Evolutionary conservation across 768 basidiomycete species (phyloP), one percentile per base, ranked within the genome.

Genomic region (Russula brevipes): DNA sequence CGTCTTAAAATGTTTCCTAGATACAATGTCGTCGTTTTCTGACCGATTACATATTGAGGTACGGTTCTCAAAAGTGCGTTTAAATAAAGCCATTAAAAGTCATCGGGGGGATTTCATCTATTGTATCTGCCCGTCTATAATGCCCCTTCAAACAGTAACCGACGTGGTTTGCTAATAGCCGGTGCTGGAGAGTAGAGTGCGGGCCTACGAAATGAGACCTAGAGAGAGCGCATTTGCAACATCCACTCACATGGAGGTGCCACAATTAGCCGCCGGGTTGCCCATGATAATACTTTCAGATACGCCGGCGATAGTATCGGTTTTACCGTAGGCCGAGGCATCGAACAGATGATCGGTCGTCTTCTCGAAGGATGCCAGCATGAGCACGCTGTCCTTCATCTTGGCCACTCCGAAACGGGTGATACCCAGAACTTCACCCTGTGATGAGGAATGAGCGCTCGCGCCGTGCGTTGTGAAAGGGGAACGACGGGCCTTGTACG

Each of bases 261-360:
- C 95, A 70, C 94, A 95, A 70, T 86, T 89, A 5, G 93, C 89
- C 0, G 95, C 94, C 42, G 95, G 87, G 70, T 96, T 97, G 38
- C 95, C 95, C 94, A 99, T 95, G 74, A 99, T 98, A 73, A 99
- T 99, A 73, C 96, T 98, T 74, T 99, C 97, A 19, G 97, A 98
- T 6, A 99, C 96, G 55, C 97, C 97, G 36, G 92, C 87, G 58
- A 99, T 97, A 60, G 83, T 85, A 71, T 99, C 97, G 54, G 86
- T 93, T 76, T 98, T 98, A 11, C 94, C 93, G 73, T 89, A 95
- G 2, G 97, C 91, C 10, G 97, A 89, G 2, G 97, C 97, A 71
- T 99, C 94, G 76, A 99, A 99, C 63, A 99, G 77, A 74, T 99
- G 97, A 78, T 99, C 97, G 14, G 97, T 99, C 16, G 97, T 98